Evolutionary conservation across 1,284 basidiomycete species (phyloP).

Genomic region (Somion occarium): DNA sequence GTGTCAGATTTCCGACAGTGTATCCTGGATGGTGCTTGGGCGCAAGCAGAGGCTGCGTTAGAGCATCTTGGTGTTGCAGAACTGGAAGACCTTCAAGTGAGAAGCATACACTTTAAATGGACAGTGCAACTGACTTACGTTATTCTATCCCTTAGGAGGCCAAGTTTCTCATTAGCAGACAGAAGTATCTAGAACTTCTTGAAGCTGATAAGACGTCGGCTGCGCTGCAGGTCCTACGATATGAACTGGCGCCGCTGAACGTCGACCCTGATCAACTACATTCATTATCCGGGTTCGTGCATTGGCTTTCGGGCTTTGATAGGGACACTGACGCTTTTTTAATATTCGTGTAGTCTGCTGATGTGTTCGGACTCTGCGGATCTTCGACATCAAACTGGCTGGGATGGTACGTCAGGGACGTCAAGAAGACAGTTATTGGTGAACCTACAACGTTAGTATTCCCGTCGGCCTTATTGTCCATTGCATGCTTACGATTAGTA

Average conservation of each 20-base stretch:
- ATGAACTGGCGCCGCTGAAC: conserved; percentile 80
- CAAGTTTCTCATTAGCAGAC: conserved; percentile 85
- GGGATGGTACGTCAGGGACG: conserved; percentile 84
- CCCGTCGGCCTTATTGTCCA: conserved; percentile 1
- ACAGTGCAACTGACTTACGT: conserved; percentile 13
- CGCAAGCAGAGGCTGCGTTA: conserved; percentile 72
- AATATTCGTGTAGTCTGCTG: conserved; percentile 55
- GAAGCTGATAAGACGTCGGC: conserved; percentile 79
- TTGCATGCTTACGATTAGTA: background rate
- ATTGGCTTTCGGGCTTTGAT: conserved; percentile 1
- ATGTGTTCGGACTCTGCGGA: conserved; percentile 89
- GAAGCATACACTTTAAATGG: conserved; percentile 18
- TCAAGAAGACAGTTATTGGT: conserved; percentile 78
- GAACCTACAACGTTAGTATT: conserved; percentile 74
- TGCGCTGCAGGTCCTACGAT: conserved; percentile 83
- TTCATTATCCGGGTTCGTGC: conserved; percentile 71
- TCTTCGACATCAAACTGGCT: conserved; percentile 73
- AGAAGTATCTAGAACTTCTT: conserved; percentile 95
- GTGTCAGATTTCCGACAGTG: conserved; percentile 81
- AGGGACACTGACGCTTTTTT: background rate
- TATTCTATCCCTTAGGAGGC: conserved; percentile 51
- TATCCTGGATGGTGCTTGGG: conserved; percentile 84
- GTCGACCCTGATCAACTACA: conserved; percentile 78
- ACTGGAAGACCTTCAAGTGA: conserved; percentile 63
- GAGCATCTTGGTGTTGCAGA: conserved; percentile 62